Evolutionary conservation across 2,329 filamentous ascomycete genomes (phyloP).

Genomic region (Knufia petricola): DNA sequence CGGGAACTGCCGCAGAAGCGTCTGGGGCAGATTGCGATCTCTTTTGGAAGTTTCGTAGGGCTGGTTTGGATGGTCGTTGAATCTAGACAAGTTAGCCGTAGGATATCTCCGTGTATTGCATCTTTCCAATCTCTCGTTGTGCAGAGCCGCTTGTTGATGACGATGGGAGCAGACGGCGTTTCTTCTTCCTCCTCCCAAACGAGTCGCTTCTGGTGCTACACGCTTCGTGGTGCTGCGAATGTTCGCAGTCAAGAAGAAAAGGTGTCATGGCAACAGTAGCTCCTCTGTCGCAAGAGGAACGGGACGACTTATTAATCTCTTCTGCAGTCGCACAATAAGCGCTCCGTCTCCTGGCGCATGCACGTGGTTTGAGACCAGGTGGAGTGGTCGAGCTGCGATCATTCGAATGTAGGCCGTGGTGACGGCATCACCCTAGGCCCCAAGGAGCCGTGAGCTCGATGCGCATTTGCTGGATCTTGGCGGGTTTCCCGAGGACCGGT

Average conservation of each 20-base stretch:
- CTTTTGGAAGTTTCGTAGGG: not conserved
- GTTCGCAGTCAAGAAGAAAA: not conserved
- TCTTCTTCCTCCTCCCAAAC: not conserved
- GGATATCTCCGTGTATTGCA: not conserved
- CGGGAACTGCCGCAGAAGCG: not conserved
- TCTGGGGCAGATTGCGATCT: slow-evolving; percentile 1
- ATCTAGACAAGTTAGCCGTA: not conserved
- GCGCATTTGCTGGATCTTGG: no score
- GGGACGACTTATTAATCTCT: not conserved
- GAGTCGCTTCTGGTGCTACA: not conserved
- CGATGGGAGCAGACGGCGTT: not conserved
- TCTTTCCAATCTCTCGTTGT: slow-evolving; percentile 1
- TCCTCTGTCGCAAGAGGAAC: not conserved
- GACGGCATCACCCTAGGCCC: not conserved
- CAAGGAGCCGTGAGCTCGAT: no score
- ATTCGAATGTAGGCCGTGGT: not conserved
- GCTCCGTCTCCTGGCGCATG: not conserved
- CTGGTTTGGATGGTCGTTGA: not conserved
- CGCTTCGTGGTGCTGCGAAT: no score
- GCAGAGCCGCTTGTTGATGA: slow-evolving; percentile 2
- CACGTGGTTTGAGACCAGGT: not conserved
- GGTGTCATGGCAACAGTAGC: not conserved
- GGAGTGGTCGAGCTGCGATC: slow-evolving; percentile 2
- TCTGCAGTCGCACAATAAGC: not conserved
- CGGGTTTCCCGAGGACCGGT: no score